Base-by-base conservation (phyloP, 192 early-diverging fungal species). In the Funneliformis mosseae region DNA sequence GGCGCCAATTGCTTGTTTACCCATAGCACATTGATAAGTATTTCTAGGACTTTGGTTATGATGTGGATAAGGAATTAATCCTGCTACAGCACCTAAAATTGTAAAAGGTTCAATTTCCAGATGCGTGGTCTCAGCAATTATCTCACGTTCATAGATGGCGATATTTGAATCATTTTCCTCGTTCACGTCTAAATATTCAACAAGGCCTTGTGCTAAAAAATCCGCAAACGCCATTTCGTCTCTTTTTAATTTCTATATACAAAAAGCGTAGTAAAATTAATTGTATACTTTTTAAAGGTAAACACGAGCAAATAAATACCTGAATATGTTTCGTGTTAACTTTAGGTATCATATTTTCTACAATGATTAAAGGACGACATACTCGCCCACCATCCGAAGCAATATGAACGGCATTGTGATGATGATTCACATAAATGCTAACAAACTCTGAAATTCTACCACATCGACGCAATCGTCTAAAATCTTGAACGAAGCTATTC, bases 11-110 rank as follows among this genome's bases (percentile, higher is more conserved):
- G 98, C 97, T 88, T 99, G 98, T 84, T 99, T 99, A 80, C 96
- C 96, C 98, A 99, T 99, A 84, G 97, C 97, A 77, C 94, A 98
- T 89, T 98, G 97, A 85, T 98, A 98, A 18, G 96, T 98, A 88
- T 98, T 98, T 87, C 97, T 93, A 42, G 97, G 97, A 74, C 95
- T 96, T 87, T 99, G 97, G 86, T 99, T 99, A 88, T 99, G 97
- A 85, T 99, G 96, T 55, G 97, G 97, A 84, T 96, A 99, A 48
- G 97, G 97, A 91, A 99, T 98, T 61, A 99, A 85, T 8, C 97
- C 96, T n/a, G 97, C 97, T 18, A 98, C 97, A 23, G 96, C 96
- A 62, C 97, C 97, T 61, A 99, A 89, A 62, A 99, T 89, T 50
- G 96, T 97, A 77, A 97, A 97, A 23, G 97, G 96, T 63, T 96